phyloP scores from a whole-genome alignment of 139 green algal genomes.

The Zygnema circumcarinatum region DNA sequence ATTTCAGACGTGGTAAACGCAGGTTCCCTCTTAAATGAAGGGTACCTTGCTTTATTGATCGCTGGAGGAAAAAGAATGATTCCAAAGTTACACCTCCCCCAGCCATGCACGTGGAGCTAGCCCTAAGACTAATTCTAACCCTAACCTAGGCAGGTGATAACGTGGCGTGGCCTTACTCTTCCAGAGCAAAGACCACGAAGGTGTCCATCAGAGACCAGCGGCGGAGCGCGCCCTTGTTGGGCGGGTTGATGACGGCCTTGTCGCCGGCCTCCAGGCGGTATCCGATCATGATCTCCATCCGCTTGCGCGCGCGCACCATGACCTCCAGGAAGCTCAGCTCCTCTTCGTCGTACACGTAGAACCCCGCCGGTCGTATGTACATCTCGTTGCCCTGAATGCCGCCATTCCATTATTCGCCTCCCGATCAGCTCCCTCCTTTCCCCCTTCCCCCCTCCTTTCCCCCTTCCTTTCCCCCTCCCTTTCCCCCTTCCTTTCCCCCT shows the following conservation, averaged over 20 bases:
- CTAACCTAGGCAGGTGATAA: no score
- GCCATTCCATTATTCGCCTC: neutral
- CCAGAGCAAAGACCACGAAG: constrained; percentile 46
- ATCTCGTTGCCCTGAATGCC: constrained; percentile 66
- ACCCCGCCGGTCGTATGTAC: constrained; percentile 62
- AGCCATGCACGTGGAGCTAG: no score
- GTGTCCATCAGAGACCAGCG: constrained; percentile 33
- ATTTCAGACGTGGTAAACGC: no score
- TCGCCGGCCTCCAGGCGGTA: constrained; percentile 25
- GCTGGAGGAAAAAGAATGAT: no score
- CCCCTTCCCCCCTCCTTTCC: no score
- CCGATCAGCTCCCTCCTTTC: neutral
- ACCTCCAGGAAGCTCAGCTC: constrained; percentile 65
- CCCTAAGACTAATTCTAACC: no score
- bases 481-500: no score
- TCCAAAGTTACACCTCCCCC: no score
- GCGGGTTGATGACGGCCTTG: constrained; percentile 55
- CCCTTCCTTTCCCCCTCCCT: no score
- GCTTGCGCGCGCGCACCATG: constrained; percentile 55
- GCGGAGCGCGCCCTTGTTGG: constrained; percentile 40
- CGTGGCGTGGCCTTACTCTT: no score
- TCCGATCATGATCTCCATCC: constrained; percentile 65
- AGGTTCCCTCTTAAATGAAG: no score
- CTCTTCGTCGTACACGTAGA: constrained; percentile 59
- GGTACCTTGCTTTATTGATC: no score